Percentiles rank a stretch among this genome's conserved stretches.
Evolutionary conservation across 306 rosid genomes (phyloP).

Genomic region (Myrica gale): DNA sequence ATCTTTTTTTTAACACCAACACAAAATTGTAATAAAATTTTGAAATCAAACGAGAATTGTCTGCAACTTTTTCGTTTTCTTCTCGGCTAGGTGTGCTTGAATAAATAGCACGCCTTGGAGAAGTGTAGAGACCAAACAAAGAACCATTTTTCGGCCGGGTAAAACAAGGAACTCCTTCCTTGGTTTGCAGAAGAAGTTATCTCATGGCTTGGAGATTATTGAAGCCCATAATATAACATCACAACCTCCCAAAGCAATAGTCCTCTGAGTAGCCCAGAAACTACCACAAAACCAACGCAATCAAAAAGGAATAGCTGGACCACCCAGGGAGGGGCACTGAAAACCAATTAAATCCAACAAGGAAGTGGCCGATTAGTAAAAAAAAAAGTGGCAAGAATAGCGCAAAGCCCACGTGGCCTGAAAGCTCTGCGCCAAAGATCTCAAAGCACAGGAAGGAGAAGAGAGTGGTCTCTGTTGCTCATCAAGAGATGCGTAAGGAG

Average conservation of each 20-base stretch:
- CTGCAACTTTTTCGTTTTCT: not conserved
- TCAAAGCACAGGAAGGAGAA: not conserved
- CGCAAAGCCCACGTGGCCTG: slow-evolving; percentile 16
- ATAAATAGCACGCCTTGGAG: slow-evolving; percentile 2
- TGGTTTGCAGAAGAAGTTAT: slow-evolving; percentile 31
- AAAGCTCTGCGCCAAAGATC: slow-evolving; percentile 15
- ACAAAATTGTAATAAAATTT: too few relatives aligned
- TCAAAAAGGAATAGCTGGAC: slow-evolving; percentile 35
- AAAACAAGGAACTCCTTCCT: not conserved
- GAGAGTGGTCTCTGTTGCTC: not conserved
- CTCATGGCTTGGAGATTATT: not conserved
- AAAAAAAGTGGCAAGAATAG: too few relatives aligned
- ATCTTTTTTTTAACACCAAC: too few relatives aligned
- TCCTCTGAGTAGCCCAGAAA: not conserved
- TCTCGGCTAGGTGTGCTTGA: not conserved
- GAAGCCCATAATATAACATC: not conserved
- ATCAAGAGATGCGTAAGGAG: slow-evolving; percentile 18
- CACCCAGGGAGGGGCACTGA: slow-evolving; percentile 32
- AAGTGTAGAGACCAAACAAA: slow-evolving; percentile 30
- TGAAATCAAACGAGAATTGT: too few relatives aligned
- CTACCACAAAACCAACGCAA: slow-evolving; percentile 24
- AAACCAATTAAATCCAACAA: not conserved
- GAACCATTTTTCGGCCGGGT: slow-evolving; percentile 20
- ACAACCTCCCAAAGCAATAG: not conserved
- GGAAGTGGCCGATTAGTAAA: too few relatives aligned